Percentiles rank a stretch among this genome's conserved stretches.
phyloP scores from a whole-genome alignment of 129 eudicot species.

The Rutidosis leptorrhynchoides region DNA sequence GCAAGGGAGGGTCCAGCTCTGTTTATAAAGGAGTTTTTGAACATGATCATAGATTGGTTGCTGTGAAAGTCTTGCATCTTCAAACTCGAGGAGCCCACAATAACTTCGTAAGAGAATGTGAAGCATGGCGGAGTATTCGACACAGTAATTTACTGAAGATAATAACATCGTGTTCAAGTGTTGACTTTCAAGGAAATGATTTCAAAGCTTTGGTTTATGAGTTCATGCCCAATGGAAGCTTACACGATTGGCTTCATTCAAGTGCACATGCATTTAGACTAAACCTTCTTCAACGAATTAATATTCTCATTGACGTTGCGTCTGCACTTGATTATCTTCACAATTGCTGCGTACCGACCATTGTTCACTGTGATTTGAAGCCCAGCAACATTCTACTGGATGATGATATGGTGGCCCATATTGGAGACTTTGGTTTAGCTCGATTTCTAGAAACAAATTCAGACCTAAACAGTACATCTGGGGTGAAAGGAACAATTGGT shows the following conservation, averaged over 20 bases:
- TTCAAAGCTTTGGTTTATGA: background rate
- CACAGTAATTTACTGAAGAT: background rate
- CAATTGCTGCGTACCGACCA: slow-evolving; percentile 24
- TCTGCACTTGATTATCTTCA: slow-evolving; percentile 42
- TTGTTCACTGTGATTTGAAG: slow-evolving; percentile 8
- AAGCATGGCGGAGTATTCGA: slow-evolving; percentile 11
- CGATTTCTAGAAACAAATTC: slow-evolving; percentile 21
- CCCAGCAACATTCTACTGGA: slow-evolving; percentile 1
- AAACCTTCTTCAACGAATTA: background rate
- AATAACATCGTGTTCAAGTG: background rate
- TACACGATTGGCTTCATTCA: slow-evolving; percentile 22
- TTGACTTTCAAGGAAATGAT: background rate
- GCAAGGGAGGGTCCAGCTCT: slow-evolving; percentile 21
- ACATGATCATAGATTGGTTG: slow-evolving; percentile 20
- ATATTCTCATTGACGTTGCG: slow-evolving; percentile 33
- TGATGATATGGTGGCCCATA: slow-evolving; percentile 2
- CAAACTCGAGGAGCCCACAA: slow-evolving; percentile 14
- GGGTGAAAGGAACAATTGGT: slow-evolving; percentile 13
- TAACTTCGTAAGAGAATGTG: slow-evolving; percentile 31
- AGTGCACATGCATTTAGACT: background rate
- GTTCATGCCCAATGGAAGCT: slow-evolving; percentile 5
- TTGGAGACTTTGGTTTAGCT: slow-evolving; percentile 6
- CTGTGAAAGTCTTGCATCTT: slow-evolving; percentile 32
- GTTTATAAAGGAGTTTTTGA: slow-evolving; percentile 22
- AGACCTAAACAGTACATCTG: slow-evolving; percentile 24